Conservation (phyloP, 2,329 filamentous ascomycete species). For the Botryosphaeria dothidea region DNA sequence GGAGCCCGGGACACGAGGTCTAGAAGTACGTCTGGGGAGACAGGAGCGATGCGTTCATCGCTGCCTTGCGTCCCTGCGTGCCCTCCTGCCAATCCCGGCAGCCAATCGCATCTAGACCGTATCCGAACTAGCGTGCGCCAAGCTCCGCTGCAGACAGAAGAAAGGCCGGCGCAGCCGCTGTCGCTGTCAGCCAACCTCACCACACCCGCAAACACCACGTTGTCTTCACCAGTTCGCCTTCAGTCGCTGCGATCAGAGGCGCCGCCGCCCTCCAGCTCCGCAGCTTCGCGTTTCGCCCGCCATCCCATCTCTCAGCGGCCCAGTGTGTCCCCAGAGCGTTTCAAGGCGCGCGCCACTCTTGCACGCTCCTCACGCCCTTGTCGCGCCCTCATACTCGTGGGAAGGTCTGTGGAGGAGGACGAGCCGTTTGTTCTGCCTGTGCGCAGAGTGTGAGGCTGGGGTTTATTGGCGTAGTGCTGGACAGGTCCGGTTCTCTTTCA, state of each 20-base stretch:
- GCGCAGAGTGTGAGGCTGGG: conserved; percentile 8
- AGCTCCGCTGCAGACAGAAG: not conserved
- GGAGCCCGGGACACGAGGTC: not conserved
- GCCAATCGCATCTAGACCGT: not conserved
- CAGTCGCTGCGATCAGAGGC: conserved; percentile 1
- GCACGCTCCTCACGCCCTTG: not conserved
- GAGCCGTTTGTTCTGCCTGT: not conserved
- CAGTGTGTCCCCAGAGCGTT: not conserved
- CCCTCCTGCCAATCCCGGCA: conserved; percentile 7
- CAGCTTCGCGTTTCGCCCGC: not conserved
- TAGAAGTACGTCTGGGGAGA: not conserved
- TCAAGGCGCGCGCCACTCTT: not conserved
- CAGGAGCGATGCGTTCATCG: conserved; percentile 11
- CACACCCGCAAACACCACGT: conserved; percentile 10
- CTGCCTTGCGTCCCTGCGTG: not conserved
- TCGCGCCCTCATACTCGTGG: conserved; percentile 9
- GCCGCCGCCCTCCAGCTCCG: not conserved
- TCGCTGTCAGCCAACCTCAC: conserved; percentile 15
- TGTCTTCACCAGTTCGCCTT: not conserved
- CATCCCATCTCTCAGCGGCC: not conserved
- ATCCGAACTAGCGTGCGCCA: conserved; percentile 2
- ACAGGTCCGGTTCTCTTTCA: conserved; percentile 19
- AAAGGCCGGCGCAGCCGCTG: conserved; percentile 3
- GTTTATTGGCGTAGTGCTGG: conserved; percentile 17
- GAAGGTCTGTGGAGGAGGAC: conserved; percentile 11